Percentiles rank a stretch among this genome's conserved stretches.
These are phyloP conservation scores for Suillus decipiens DNA, from an alignment of 768 basidiomycete genomes.

Conservation along the genomic window DNA sequence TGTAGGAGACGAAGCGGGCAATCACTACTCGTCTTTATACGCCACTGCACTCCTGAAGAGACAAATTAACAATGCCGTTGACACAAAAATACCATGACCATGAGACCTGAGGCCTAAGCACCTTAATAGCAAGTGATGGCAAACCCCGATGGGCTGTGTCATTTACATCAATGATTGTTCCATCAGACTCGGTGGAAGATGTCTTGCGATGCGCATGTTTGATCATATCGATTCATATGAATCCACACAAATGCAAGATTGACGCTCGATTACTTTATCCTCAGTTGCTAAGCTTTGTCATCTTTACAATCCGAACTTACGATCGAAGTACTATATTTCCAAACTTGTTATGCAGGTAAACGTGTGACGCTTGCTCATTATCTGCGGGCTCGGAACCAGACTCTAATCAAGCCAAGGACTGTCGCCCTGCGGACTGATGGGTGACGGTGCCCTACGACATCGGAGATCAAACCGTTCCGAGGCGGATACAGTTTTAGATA, in stretches of 20 bases:
- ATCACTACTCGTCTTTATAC: neutral
- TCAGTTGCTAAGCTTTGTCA: neutral
- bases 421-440: neutral
- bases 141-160: neutral
- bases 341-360: neutral
- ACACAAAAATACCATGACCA: neutral
- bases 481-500: neutral
- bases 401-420: neutral
- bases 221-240: too few relatives aligned
- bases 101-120: neutral
- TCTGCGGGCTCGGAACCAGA: neutral
- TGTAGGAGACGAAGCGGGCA: neutral
- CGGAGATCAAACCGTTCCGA: neutral
- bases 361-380: neutral
- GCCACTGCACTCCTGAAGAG: neutral
- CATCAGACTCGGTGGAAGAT: neutral
- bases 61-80: neutral
- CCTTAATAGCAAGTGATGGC: neutral
- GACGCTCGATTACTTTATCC: neutral
- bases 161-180: neutral
- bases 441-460: too few relatives aligned
- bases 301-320: neutral
- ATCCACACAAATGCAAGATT: neutral
- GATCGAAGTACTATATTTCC: neutral
- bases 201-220: neutral